These are phyloP conservation scores for Decorospora gaudefroyi DNA, from an alignment of 2,329 filamentous ascomycete species.

Conservation along the genomic window DNA sequence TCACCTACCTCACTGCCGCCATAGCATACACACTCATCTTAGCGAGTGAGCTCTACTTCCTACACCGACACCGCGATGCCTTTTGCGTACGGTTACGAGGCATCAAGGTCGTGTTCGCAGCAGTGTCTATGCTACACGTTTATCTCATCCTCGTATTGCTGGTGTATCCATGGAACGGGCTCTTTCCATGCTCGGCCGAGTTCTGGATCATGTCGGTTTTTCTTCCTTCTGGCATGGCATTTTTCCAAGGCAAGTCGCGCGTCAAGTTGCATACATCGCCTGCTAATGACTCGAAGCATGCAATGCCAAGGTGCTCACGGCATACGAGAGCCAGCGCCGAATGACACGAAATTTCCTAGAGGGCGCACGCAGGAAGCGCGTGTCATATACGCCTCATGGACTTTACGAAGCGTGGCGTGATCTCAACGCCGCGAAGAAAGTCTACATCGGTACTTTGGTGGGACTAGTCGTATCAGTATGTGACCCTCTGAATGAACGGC, in stretches of 20 bases:
- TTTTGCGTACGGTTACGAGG: constrained; percentile 44
- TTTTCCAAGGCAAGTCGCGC: constrained; percentile 42
- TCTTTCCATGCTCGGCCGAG: constrained; percentile 44
- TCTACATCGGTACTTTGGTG: constrained; percentile 38
- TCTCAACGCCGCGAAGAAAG: constrained; percentile 42
- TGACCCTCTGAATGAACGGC: background rate
- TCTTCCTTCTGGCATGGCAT: constrained; percentile 46
- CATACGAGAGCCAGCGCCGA: constrained; percentile 44
- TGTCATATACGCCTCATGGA: constrained; percentile 37
- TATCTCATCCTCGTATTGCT: constrained; percentile 45
- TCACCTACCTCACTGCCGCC: constrained; percentile 39
- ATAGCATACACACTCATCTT: constrained; percentile 43
- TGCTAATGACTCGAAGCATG: constrained; percentile 29
- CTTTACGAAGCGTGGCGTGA: constrained; percentile 37
- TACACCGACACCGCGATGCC: constrained; percentile 35
- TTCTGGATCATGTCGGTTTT: constrained; percentile 49
- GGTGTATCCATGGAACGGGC: constrained; percentile 46
- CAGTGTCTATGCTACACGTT: constrained; percentile 44
- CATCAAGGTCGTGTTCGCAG: constrained; percentile 41
- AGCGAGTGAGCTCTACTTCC: constrained; percentile 36
- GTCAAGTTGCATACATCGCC: background rate
- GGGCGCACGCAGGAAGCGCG: constrained; percentile 41
- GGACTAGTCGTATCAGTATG: constrained; percentile 41
- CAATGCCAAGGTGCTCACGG: constrained; percentile 45
- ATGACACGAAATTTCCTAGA: constrained; percentile 43